Base-by-base conservation (phyloP, 2,329 filamentous ascomycete genomes). In the Hymenoscyphus salicellus region DNA sequence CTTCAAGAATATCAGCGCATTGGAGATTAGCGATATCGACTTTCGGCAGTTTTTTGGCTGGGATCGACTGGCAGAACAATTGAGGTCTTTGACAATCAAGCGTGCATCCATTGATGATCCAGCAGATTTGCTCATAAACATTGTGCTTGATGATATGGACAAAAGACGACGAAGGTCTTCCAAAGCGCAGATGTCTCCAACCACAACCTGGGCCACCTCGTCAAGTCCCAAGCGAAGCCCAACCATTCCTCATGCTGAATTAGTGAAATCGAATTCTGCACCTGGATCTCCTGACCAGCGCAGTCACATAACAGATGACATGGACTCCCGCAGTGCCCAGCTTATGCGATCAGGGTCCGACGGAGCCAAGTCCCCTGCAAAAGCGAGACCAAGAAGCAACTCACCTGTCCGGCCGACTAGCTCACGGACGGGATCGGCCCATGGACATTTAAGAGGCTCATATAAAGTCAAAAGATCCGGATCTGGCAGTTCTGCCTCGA, bases 21-120 rank as follows among this genome's bases (percentile, higher is more conserved):
- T 99, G 69, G 95, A 99, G 77, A 91, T 99, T 61, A 93, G 89
- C 79, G 93, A 96, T 78, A 90, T 98, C 75, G 95, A 99, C 78
- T 97, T 97, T 75, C 88, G 95, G 67, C 93, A 97, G 72, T 97
- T 98, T 79, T 97, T 93, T 78, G 95, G 95, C 64, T 99, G 95
- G 95, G 94, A 99, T 76, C 88, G 91, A 65, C 80, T 98, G 63
- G 91, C 95, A 8, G 95, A 99, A 75, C 93, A 97, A 77, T 81
- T 99, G 68, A 89, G 93, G 65, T 96, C 92, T 67, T 82, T 99
- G 69, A 95, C 91, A 2, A 82, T 99, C 69, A 97, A 93, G 79
- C 88, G 93, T 71, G 94, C 91, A 63, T 88, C 89, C 68, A 83
- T 99, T 55, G 93, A 97, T 68, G 93, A 99, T 74, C 92, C 92